Base-by-base conservation (phyloP, 1,284 basidiomycete genomes). In the Sphagnurus paluster region DNA sequence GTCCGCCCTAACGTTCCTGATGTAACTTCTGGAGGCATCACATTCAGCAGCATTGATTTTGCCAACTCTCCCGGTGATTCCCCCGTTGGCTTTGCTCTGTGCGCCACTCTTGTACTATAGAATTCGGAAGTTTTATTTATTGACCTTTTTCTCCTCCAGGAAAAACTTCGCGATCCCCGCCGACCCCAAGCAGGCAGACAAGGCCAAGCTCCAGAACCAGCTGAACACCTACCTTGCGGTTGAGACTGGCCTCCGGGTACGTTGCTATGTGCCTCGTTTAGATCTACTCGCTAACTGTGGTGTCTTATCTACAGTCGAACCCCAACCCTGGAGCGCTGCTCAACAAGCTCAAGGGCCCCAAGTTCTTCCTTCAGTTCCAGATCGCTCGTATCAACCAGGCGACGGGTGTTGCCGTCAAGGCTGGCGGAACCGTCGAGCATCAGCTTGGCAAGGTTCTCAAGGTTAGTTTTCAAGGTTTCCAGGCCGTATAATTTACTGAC, bases 351-450 rank as follows among this genome's bases (percentile, higher is more conserved):
- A 63, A 64, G 44, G 60, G 60, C 19, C 58, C 61, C n/a, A 61
- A 64, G 35, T 63, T 63, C 53, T 64, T 64, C 54, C 48, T 64
- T 23, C 61, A 64, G 29, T 64, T 64, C 53, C 53, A 63, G 52
- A 62, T 64, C 23, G 55, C 60, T 13, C 61, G 62, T 13, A 60
- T 58, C 1, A 51, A 59, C 34, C 55, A 57, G 17, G 62, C 57
- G 1, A 45, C 56, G 8, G 60, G 62, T 8, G 52, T 55, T 5
- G 43, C 44, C 11, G 43, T 64, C 4, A 46, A 36, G 26, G 59
- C 46, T 17, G 62, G 56, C 7, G 59, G 57, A 39, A 62, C 60
- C 0, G 61, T 64, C 14, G 55, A 52, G 10, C 62, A 64, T 42
- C 62, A 64, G 40, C 48, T 63, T 14, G 54, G 34, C 0, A 62